Evolutionary conservation across 108 stramenopile genomes (phyloP).

Genomic region (Cyclotella choctawhatcheeana): DNA sequence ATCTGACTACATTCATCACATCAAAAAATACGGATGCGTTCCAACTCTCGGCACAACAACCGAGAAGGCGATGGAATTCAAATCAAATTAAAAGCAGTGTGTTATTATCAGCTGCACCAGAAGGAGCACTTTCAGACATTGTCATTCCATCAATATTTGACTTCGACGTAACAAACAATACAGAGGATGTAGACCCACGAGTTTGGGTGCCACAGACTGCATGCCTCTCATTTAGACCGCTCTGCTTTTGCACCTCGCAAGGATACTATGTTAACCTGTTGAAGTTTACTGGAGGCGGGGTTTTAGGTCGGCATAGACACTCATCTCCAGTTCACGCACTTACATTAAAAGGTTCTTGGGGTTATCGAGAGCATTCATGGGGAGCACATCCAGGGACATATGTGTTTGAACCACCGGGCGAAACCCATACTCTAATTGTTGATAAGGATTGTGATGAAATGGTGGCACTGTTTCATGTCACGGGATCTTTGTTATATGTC

Average conservation of each 20-base stretch:
- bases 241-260: constrained; percentile 73
- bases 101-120: constrained; percentile 48
- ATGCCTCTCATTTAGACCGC: constrained; percentile 72
- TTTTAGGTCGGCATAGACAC: constrained; percentile 75
- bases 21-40: not conserved
- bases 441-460: constrained; percentile 79
- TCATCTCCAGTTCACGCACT: constrained; percentile 78
- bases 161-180: constrained; percentile 24
- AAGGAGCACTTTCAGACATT: constrained; percentile 68
- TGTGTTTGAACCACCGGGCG: constrained; percentile 84
- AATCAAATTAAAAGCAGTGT: not conserved
- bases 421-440: constrained; percentile 79
- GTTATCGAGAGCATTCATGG: constrained; percentile 81
- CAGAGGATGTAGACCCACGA: constrained; percentile 53
- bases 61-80: not conserved
- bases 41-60: not conserved
- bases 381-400: constrained; percentile 69
- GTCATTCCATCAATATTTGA: constrained; percentile 67
- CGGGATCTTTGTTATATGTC: constrained; percentile 74
- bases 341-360: constrained; percentile 76
- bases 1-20: not conserved
- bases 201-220: constrained; percentile 85
- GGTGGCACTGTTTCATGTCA: constrained; percentile 85
- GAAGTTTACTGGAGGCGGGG: constrained; percentile 66
- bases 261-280: constrained; percentile 85